Evolutionary conservation across 257 asterid species (phyloP), one percentile per base, ranked within the genome.

Genomic region (Rhazya stricta): DNA sequence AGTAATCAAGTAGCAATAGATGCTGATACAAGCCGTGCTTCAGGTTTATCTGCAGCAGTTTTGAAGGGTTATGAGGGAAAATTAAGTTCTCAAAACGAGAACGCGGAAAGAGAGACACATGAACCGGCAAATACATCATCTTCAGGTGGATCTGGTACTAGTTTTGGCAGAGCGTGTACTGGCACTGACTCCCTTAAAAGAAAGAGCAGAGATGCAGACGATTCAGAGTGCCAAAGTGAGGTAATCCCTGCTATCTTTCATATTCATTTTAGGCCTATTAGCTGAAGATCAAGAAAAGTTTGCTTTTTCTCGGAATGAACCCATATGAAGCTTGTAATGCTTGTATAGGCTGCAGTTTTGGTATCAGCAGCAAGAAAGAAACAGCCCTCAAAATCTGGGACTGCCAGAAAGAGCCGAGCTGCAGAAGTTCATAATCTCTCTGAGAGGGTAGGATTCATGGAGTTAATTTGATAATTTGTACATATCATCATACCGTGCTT

Each of bases 381-480:
- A 82, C 39, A 86, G 0, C 80, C 86, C 69, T 85, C 81, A 76
- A 86, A 85, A 84, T 67, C 87, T 27, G 90, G 89, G 71, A 79
- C 18, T 36, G 69, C 82, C 12, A 91, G 97, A 37, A 87, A 85
- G 83, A 87, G 86, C 83, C 94, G 95, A 6, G 91, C 92, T 30
- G 97, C 97, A 76, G 91, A 91, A 86, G 96, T 93, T 71, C 98
- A 93, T 78, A 93, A 93, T 82, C 85, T 86, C 46, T 93, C 98
- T 23, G 98, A 93, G 79, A 91, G 98, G 89, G 98, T 93, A 85
- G 46, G 80, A 39, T 36, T 73, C 69, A 21, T 8, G 15, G 50
- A 32, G 41, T 32, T 43, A 21, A 61, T 65, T 39, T 41, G 42
- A 25, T 45, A 15, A 27, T 29, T 30, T 27, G 15, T 56, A 43